Evolutionary conservation across 1,284 basidiomycete genomes (phyloP), one percentile per base, ranked within the genome.

Genomic region (Ceratobasidium sp.): DNA sequence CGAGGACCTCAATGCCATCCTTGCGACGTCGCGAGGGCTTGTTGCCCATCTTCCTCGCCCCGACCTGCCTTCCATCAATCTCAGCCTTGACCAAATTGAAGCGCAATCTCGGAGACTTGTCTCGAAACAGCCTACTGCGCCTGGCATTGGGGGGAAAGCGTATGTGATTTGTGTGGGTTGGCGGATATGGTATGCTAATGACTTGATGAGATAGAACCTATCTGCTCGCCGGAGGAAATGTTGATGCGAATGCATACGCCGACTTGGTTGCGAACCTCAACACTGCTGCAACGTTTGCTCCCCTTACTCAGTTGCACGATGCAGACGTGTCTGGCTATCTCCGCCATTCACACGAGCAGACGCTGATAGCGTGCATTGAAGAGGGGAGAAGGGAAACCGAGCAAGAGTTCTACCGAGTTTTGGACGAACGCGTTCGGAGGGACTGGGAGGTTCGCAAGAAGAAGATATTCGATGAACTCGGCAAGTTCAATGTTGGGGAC

Each of bases 391-490:
- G 89, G 71, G 89, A 93, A 73, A 96, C 94, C 0, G 88, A 94
- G 73, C 85, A 91, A 71, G 89, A 93, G 73, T 96, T 96, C 74
- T 93, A 95, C 75, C 84, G 85, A 38, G 86, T 88, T 43, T 80
- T 96, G 47, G 90, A 94, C 75, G 86, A 90, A 50, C 84, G 90
- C 40, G 87, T 89, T 74, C 84, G 87, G 72, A 83, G 86, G 56
- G 92, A 95, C 74, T 98, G 95, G 95, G 92, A 96, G 76, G 85
- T 86, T 22, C 91, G 93, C 76, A 96, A 96, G 82, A 89, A 89
- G 75, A 85, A 89, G 56, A 88, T 97, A 15, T 93, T 96, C 73
- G 95, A 97, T 77, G 93, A 97, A 77, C 84, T 97, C 5, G 93
- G 92, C 29, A 81, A 88, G 54, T 82, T 85, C 27, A 65, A 67